Percentiles rank a stretch among this genome's conserved stretches.
Evolutionary conservation across 1,139 yeast species (phyloP).

Genomic region (Nadsonia starkeyi-henricii): DNA sequence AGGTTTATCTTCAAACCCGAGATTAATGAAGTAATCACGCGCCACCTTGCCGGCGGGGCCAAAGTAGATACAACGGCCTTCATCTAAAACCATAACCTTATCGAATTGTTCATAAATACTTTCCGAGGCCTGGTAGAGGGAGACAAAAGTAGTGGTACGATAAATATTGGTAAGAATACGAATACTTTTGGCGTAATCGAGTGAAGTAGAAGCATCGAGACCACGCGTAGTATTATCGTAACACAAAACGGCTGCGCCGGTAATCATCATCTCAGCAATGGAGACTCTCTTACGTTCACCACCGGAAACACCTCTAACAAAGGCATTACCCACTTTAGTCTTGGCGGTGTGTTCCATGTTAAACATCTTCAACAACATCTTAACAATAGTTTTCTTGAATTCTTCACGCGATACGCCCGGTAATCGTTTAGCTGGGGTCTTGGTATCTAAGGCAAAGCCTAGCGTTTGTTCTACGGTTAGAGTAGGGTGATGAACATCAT

Average conservation of each 20-base stretch:
- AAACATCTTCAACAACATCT: conserved; percentile 37
- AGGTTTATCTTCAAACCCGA: conserved; percentile 47
- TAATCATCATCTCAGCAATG: conserved; percentile 43
- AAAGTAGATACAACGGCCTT: conserved; percentile 42
- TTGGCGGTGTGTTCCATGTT: conserved; percentile 40
- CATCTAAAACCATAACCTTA: conserved; percentile 44
- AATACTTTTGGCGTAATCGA: conserved; percentile 46
- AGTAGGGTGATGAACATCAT: conserved; percentile 61
- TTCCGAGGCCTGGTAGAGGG: conserved; percentile 50
- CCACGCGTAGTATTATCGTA: conserved; percentile 68
- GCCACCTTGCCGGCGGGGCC: conserved; percentile 37
- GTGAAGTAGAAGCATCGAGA: conserved; percentile 55
- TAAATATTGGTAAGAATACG: conserved; percentile 42
- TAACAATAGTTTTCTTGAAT: conserved; percentile 33
- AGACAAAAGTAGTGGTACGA: conserved; percentile 40
- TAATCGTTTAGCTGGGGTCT: conserved; percentile 38
- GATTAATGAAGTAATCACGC: conserved; percentile 35
- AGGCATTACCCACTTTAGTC: conserved; percentile 45
- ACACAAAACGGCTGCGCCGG: conserved; percentile 41
- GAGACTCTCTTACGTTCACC: conserved; percentile 50
- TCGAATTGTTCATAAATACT: conserved; percentile 46
- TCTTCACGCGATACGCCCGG: conserved; percentile 34
- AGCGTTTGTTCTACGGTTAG: conserved; percentile 49
- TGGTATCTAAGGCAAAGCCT: conserved; percentile 42
- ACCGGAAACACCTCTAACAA: conserved; percentile 45